These are phyloP conservation scores for Wallacemonas rigidus DNA, from an alignment of 208 protist genomes.

Conservation along the genomic window DNA sequence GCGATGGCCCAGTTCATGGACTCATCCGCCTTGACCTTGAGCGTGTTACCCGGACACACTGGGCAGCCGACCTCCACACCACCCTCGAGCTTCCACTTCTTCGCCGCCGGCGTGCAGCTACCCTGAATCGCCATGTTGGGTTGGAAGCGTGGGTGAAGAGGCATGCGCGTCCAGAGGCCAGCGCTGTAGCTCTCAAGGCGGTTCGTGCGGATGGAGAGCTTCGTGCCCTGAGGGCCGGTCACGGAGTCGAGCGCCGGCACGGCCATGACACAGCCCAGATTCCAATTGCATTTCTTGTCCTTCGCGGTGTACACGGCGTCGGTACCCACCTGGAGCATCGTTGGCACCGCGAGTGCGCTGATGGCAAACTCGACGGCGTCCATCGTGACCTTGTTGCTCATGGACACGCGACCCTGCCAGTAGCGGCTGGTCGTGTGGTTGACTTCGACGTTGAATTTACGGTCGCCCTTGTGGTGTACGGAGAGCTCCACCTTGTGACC, in stretches of 20 bases:
- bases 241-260: conserved; percentile 28
- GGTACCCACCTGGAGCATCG: conserved; percentile 64
- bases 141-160: conserved; percentile 32
- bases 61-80: conserved; percentile 61
- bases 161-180: conserved; percentile 39
- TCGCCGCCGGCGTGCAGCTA: conserved; percentile 31
- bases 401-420: conserved; percentile 36
- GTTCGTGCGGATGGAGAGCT: conserved; percentile 57
- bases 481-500: conserved; percentile 68
- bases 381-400: conserved; percentile 73
- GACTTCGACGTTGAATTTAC: conserved; percentile 49
- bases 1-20: conserved; percentile 57
- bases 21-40: conserved; percentile 71
- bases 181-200: conserved; percentile 45
- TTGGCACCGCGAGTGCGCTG: conserved; percentile 47
- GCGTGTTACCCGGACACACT: conserved; percentile 56
- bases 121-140: conserved; percentile 48
- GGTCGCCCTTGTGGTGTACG: conserved; percentile 32
- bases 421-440: conserved; percentile 42
- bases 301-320: conserved; percentile 55
- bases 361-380: conserved; percentile 61
- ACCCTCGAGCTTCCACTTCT: conserved; percentile 29
- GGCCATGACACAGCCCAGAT: conserved; percentile 32
- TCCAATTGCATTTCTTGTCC: conserved; percentile 70
- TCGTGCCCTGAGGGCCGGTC: conserved; percentile 34